Evolutionary conservation across 768 basidiomycete genomes (phyloP).

Genomic region (Macrolepiota albuminosa): DNA sequence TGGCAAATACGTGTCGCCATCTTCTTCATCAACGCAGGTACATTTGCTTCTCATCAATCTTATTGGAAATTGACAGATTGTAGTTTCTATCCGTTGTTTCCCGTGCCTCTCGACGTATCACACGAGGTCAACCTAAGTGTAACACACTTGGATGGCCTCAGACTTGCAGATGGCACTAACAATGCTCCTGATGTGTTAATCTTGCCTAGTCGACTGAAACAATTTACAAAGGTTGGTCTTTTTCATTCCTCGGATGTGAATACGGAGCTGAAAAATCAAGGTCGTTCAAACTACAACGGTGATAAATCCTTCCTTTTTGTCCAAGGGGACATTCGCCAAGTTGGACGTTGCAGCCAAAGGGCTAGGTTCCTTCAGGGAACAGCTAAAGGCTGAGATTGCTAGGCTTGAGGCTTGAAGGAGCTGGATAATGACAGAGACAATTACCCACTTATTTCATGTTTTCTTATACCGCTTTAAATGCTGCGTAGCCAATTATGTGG

Average conservation of each 20-base stretch:
- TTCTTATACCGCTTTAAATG: background rate
- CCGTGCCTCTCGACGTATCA: constrained; percentile 67
- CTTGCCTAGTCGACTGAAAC: constrained; percentile 82
- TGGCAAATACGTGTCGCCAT: constrained; percentile 76
- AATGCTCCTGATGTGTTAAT: constrained; percentile 82
- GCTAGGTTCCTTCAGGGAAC: constrained; percentile 24
- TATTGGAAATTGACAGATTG: background rate
- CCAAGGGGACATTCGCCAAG: constrained; percentile 52
- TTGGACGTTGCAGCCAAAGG: constrained; percentile 31
- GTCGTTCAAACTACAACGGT: constrained; percentile 69
- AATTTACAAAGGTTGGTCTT: constrained; percentile 74
- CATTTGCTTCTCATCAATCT: constrained; percentile 5
- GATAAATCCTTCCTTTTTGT: constrained; percentile 83
- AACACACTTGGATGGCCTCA: constrained; percentile 56
- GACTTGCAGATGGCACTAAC: constrained; percentile 31
- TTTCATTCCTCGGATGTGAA: background rate
- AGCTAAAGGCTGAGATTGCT: constrained; percentile 29
- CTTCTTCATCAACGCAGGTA: constrained; percentile 86
- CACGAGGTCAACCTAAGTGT: constrained; percentile 89
- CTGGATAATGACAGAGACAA: background rate
- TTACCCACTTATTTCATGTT: background rate
- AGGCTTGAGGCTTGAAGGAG: constrained; percentile 15
- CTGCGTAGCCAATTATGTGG: background rate
- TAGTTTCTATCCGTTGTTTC: constrained; percentile 96
- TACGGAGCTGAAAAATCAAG: constrained; percentile 32